These are phyloP conservation scores for Hygrocybe punicea DNA, from an alignment of 768 basidiomycete genomes.

Conservation along the genomic window DNA sequence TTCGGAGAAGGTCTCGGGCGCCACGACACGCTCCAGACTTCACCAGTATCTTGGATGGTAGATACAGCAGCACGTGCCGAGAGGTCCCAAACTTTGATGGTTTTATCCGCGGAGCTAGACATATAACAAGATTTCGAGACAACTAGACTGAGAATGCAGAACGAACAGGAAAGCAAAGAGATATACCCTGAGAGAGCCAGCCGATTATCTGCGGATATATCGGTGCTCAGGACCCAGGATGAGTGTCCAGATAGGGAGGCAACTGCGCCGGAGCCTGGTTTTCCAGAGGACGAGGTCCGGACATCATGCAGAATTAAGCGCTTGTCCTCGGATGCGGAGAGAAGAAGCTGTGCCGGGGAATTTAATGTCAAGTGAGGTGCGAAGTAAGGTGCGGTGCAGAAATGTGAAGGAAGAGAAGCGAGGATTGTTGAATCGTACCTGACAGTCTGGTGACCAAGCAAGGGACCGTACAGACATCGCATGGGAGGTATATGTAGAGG, in stretches of 20 bases:
- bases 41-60: constrained; percentile 72
- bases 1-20: constrained; percentile 55
- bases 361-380: background rate
- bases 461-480: constrained; percentile 86
- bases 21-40: constrained; percentile 86
- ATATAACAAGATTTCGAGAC: too few relatives aligned
- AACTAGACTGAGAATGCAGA: constrained; percentile 4
- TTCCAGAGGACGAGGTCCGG: constrained; percentile 60
- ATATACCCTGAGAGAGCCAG: constrained; percentile 78
- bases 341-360: constrained; percentile 56
- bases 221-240: constrained; percentile 84
- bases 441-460: constrained; percentile 87
- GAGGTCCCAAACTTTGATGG: constrained; percentile 85
- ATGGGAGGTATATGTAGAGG: constrained; percentile 77
- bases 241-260: constrained; percentile 85
- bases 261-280: constrained; percentile 52
- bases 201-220: constrained; percentile 77
- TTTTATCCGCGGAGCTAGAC: constrained; percentile 78
- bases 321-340: constrained; percentile 92
- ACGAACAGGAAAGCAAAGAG: background rate
- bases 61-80: constrained; percentile 69
- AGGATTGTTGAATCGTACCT: constrained; percentile 47
- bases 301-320: constrained; percentile 89
- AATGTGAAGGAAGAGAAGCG: background rate
- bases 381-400: background rate